These are phyloP conservation scores for Monosporascus sp. DNA, from an alignment of 2,329 filamentous ascomycete genomes.

Conservation along the genomic window DNA sequence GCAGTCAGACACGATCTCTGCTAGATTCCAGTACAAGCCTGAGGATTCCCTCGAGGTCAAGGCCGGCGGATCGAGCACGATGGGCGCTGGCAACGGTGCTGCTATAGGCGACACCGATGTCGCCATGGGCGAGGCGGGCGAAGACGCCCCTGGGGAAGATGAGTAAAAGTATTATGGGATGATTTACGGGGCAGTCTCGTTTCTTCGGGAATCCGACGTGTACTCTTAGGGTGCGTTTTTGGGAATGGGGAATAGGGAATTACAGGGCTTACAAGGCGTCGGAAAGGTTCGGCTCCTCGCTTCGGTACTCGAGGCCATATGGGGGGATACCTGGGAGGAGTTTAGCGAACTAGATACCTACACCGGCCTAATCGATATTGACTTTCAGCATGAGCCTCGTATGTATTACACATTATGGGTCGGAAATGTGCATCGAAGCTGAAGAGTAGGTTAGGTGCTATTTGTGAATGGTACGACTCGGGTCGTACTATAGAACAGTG, in stretches of 20 bases:
- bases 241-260: too few relatives aligned
- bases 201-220: not conserved
- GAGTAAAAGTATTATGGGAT: slow-evolving; percentile 4
- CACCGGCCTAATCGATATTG: not conserved
- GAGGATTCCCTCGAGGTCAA: slow-evolving; percentile 2
- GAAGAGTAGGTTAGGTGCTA: too few relatives aligned
- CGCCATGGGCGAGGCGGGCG: slow-evolving; percentile 12
- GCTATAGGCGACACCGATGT: slow-evolving; percentile 3
- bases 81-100: not conserved
- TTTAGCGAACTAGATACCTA: not conserved
- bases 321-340: not conserved
- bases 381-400: not conserved
- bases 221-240: not conserved
- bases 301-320: not conserved
- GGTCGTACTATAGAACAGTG: too few relatives aligned
- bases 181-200: not conserved
- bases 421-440: too few relatives aligned
- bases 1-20: slow-evolving; percentile 13
- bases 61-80: not conserved
- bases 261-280: not conserved
- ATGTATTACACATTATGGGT: too few relatives aligned
- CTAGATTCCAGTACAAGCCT: slow-evolving; percentile 14
- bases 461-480: too few relatives aligned
- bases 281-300: not conserved
- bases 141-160: slow-evolving; percentile 6